These are phyloP conservation scores for Lactarius trivialis DNA, from an alignment of 768 basidiomycete species.

Conservation along the genomic window DNA sequence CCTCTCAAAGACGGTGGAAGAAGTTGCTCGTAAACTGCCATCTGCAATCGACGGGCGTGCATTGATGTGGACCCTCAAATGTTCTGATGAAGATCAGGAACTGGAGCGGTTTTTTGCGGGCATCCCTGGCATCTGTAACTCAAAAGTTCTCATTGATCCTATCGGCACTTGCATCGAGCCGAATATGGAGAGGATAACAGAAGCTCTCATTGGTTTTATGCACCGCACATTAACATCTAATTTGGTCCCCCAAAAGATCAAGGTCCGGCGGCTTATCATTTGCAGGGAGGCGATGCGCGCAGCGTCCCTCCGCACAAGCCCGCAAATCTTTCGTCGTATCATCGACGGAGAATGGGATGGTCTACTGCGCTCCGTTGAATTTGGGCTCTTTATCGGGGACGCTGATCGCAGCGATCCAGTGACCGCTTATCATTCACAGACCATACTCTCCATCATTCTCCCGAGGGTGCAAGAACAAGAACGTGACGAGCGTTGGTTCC, in stretches of 20 bases:
- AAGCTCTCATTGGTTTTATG: not conserved
- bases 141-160: not conserved
- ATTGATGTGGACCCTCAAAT: not conserved
- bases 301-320: not conserved
- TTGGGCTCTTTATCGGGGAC: not conserved
- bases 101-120: not conserved
- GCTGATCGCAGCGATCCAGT: not conserved
- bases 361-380: not conserved
- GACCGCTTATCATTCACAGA: not conserved
- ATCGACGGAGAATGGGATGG: not conserved
- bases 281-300: not conserved
- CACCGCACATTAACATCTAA: not conserved
- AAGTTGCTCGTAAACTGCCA: not conserved
- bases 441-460: not conserved
- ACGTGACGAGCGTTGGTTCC: slow-evolving; percentile 5
- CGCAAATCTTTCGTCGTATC: not conserved
- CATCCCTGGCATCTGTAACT: not conserved
- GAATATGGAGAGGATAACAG: not conserved
- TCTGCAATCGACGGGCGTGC: not conserved
- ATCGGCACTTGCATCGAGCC: not conserved
- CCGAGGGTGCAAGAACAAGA: not conserved
- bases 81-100: not conserved
- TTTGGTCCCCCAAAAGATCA: not conserved
- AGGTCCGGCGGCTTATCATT: not conserved
- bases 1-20: not conserved